Base-by-base conservation (phyloP, 2,329 filamentous ascomycete genomes). In the Xylaria sp. region DNA sequence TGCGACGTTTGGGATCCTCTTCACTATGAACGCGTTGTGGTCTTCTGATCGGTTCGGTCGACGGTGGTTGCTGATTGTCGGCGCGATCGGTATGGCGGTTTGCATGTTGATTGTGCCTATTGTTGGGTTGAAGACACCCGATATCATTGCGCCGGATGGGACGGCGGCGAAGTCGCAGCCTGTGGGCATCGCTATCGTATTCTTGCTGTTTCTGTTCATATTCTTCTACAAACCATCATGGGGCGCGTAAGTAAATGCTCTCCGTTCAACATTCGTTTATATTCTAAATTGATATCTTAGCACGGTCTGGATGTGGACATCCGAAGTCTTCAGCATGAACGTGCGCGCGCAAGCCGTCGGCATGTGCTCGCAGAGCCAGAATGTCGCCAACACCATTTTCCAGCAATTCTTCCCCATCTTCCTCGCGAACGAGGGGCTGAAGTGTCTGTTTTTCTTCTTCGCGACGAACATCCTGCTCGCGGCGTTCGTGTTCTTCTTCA, bases 21-120 rank as follows among this genome's bases (percentile, higher is more conserved):
- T 90, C 74, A 90, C 87, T 0, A 77, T 90, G 50, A 90, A 89
- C 65, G 87, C 87, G 11, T 82, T 86, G 44, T 90, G 87, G 86
- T 88, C 86, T 3, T 85, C 88, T 39, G 87, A 90, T 71, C 81
- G 86, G 54, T 90, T 87, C 65, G 88, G 87, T 44, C 81, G 87
- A 55, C 86, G 87, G 67, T 86, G 87, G 77, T 76, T 90, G 59
- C 80, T 91, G 67, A 85, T 90, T 58, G 78, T 85, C 42, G 87
- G 88, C 67, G 86, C 82, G 47, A 73, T 86, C 50, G 87, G 87
- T 44, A 90, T 90, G 82, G 84, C 81, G 3, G 61, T 83, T 8
- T 89, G 86, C 76, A 90, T 91, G 86, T 76, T 90, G 59, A 81
- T 87, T 60, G 86, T 87, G 1, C 72, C 72, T 2, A 69, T 75